Evolutionary conservation across 2,329 filamentous ascomycete genomes (phyloP).

Genomic region (Hymenoscyphus salicellus): DNA sequence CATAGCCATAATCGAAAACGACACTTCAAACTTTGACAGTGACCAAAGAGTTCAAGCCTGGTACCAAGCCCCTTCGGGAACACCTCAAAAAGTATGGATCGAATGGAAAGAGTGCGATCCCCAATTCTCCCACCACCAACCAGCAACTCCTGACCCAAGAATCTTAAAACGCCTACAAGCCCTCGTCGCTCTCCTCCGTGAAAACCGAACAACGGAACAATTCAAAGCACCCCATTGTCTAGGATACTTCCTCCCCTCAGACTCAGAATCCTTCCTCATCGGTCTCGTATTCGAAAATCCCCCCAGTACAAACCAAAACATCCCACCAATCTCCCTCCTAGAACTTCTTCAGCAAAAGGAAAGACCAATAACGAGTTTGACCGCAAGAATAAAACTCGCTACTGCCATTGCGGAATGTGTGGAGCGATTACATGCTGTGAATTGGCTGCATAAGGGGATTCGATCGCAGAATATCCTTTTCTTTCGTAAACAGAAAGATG

Average conservation of each 20-base stretch:
- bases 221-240: conserved; percentile 1
- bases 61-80: not conserved
- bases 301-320: not conserved
- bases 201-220: not conserved
- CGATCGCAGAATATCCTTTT: conserved; percentile 14
- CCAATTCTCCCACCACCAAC: not conserved
- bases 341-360: not conserved
- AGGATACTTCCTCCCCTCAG: not conserved
- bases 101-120: conserved; percentile 8
- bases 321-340: not conserved
- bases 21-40: not conserved
- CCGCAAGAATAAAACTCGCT: not conserved
- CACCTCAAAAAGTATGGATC: conserved; percentile 1
- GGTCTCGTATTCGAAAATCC: conserved; percentile 1
- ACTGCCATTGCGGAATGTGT: conserved; percentile 3
- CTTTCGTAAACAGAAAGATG: not conserved
- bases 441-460: conserved; percentile 16
- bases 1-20: not conserved
- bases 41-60: not conserved
- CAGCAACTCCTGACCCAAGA: not conserved
- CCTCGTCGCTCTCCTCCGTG: not conserved
- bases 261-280: not conserved
- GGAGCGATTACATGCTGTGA: conserved; percentile 1
- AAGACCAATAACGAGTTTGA: not conserved
- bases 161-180: not conserved